Evolutionary conservation across 305 asterid species (phyloP), one percentile per base, ranked within the genome.

Genomic region (Coffea humblotiana): DNA sequence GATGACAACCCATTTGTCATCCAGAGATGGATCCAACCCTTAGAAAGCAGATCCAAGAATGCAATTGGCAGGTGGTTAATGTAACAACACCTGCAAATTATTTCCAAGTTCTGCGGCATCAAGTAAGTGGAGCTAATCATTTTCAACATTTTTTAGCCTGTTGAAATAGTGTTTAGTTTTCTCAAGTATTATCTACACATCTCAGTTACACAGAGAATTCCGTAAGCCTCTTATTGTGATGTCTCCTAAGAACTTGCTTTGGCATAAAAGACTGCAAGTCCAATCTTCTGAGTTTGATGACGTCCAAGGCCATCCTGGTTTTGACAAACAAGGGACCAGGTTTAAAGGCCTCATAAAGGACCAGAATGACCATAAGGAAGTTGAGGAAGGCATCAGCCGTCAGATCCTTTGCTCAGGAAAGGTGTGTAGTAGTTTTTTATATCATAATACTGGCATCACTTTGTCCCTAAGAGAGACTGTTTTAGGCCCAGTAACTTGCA

Each of bases 11-110:
- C 98, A 49, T 88, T 79, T 81, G 88, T 91, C 27, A 96, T 96
- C 71, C 98, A 23, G 98, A 91, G 96, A 96, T 96, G 99, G 99
- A 96, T 40, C 87, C 95, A 37, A 96, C 98, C 18, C 93, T 96
- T 29, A 71, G 98, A 85, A 94, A 83, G 84, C 99, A 94, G 86
- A 96, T 96, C 86, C 98, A 94, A 83, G 93, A 94, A 75, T 91
- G 98, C 90, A 96, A 96, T 84, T 92, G 97, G 97, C 99, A 96
- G 84, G 98, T 96, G 88, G 99, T 96, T 81, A 96, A 96, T 84
- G 97, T 91, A 16, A 95, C 99, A 32, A 95, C 99, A 40, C 99
- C 98, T 37, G 98, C 99, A 82, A 95, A 95, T 86, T 95, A 95
- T 84, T 93, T 95, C 94, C 98, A 93, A 66, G 97, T 95, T 56